Base-by-base conservation (phyloP, 2,329 filamentous ascomycete species). In the Cladosporium sp. region DNA sequence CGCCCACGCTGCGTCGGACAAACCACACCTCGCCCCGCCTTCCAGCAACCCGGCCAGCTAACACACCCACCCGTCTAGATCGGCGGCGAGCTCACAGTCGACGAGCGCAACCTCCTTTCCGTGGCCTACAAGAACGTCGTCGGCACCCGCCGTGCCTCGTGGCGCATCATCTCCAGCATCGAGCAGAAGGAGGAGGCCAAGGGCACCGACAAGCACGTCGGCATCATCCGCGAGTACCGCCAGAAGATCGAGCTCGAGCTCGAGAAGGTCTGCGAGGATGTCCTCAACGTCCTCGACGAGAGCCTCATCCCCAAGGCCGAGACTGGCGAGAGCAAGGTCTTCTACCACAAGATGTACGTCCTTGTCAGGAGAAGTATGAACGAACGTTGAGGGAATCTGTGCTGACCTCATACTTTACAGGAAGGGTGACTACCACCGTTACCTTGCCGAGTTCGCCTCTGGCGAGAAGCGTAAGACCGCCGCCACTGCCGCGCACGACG, bases 111-210 rank as follows among this genome's bases (percentile, higher is more conserved):
- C 80, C 87, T 98, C 61, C 86, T 98, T 63, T 95, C 89, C 63
- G 93, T 97, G 69, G 92, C 92, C 73, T 98, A 98, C 86, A 98
- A 98, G 88, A 98, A 98, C 78, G 93, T 98, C 58, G 89, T 98
- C 68, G 92, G 93, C 69, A 95, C 93, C 71, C 87, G 92, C 75
- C 92, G 93, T 84, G 92, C 92, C 71, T 96, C 90, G 68, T 98
- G 92, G 92, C 86, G 92, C 78, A 97, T 98, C 77, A 95, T 98
- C 78, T 95, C 91, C 72, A 97, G 93, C 72, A 97, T 98, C 76
- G 92, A 97, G 81, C 92, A 97, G 78, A 97, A 97, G 86, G 92
- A 97, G 81, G 92, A 97, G 79, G 93, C 90, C 72, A 97, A 96
- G 85, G 92, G 92, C 71, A 89, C 87, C 63, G 89, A 95, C 70